A percentile compares a stretch with the other conserved stretches of the same genome.
phyloP scores from a whole-genome alignment of 352 stramenopile genomes.

The Halophytophthora polymorphica region DNA sequence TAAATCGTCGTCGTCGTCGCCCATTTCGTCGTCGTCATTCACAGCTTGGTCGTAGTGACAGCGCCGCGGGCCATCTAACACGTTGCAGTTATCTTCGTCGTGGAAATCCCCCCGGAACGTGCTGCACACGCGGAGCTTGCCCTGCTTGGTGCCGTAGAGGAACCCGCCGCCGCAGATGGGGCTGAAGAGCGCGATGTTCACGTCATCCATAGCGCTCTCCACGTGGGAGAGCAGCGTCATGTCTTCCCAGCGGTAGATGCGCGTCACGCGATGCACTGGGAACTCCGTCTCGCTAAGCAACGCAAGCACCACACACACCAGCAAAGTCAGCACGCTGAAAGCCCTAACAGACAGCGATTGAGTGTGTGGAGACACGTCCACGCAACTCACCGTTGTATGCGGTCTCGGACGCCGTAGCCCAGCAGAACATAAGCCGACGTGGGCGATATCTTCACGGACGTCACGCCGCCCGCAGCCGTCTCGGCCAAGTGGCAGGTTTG shows the following conservation, averaged over 20 bases:
- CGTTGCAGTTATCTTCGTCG: slow-evolving; percentile 81
- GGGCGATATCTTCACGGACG: slow-evolving; percentile 88
- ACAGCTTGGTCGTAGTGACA: slow-evolving; percentile 67
- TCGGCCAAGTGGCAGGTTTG: slow-evolving; percentile 82
- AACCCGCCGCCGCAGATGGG: slow-evolving; percentile 95
- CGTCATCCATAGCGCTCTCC: slow-evolving; percentile 92
- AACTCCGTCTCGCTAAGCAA: slow-evolving; percentile 69
- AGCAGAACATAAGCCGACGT: slow-evolving; percentile 84
- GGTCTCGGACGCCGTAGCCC: slow-evolving; percentile 82
- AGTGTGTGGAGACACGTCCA: not conserved
- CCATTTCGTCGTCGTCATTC: slow-evolving; percentile 43
- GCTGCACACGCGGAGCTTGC: slow-evolving; percentile 89
- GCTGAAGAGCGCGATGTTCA: slow-evolving; percentile 99
- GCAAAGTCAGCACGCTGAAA: not conserved
- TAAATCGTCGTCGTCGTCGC: slow-evolving; percentile 49
- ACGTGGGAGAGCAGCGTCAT: slow-evolving; percentile 87
- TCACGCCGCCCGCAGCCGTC: slow-evolving; percentile 80
- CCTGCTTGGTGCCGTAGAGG: slow-evolving; percentile 98
- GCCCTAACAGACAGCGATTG: not conserved
- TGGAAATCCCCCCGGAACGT: slow-evolving; percentile 73
- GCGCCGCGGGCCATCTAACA: slow-evolving; percentile 57
- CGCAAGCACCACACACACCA: slow-evolving; percentile 5
- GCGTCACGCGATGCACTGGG: slow-evolving; percentile 79
- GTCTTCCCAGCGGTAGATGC: slow-evolving; percentile 88
- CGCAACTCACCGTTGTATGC: slow-evolving; percentile 63